Conservation (phyloP, 768 basidiomycete species). For the Albatrellus ellisii region DNA sequence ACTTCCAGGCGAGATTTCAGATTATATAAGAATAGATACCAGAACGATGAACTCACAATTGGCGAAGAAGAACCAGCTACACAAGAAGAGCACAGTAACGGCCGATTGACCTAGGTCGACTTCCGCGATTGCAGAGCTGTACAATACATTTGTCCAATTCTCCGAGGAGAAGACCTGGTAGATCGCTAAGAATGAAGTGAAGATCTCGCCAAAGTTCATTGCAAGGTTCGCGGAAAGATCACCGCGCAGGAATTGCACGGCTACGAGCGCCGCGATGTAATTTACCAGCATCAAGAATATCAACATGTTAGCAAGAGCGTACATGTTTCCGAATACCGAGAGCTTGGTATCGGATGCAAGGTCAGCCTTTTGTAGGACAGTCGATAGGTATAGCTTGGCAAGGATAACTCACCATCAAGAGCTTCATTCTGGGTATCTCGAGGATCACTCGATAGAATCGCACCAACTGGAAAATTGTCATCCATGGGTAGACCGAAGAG, state of each 20-base stretch:
- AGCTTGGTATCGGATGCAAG: slow-evolving; percentile 31
- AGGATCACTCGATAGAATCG: slow-evolving; percentile 90
- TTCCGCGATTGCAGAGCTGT: slow-evolving; percentile 49
- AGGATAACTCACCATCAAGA: slow-evolving; percentile 49
- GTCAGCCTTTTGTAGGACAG: not conserved
- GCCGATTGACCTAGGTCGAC: slow-evolving; percentile 50
- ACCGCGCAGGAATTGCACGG: slow-evolving; percentile 76
- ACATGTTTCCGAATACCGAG: slow-evolving; percentile 85
- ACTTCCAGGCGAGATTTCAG: slow-evolving; percentile 31
- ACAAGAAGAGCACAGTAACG: slow-evolving; percentile 58
- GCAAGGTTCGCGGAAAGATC: slow-evolving; percentile 41
- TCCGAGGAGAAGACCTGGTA: slow-evolving; percentile 90
- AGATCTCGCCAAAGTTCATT: slow-evolving; percentile 74
- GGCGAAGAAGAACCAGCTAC: slow-evolving; percentile 81
- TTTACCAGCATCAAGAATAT: slow-evolving; percentile 84
- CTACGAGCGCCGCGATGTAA: slow-evolving; percentile 71
- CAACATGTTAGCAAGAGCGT: slow-evolving; percentile 84
- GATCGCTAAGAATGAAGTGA: slow-evolving; percentile 73
- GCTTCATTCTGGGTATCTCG: slow-evolving; percentile 82
- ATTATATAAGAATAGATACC: not conserved
- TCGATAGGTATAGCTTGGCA: slow-evolving; percentile 5
- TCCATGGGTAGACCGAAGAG: slow-evolving; percentile 68
- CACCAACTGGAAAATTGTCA: slow-evolving; percentile 75
- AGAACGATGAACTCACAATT: slow-evolving; percentile 52
- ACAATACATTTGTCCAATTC: slow-evolving; percentile 80